Evolutionary conservation across 139 green algal species (phyloP).

Genomic region (Gonium pectorale): DNA sequence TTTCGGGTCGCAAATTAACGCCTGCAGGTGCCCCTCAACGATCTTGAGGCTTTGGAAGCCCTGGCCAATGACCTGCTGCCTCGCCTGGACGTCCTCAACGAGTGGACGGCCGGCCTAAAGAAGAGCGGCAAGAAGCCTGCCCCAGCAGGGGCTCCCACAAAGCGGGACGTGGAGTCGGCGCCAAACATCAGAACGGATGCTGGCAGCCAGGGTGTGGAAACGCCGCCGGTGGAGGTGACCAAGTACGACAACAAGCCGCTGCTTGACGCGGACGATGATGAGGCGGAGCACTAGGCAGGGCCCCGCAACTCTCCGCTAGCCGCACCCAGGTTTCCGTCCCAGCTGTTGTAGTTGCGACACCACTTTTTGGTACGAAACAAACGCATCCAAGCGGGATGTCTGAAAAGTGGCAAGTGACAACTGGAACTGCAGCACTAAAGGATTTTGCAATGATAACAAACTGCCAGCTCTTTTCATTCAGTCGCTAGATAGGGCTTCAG

Average conservation of each 20-base stretch:
- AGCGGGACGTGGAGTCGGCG: background rate
- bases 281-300: too few relatives aligned
- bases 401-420: too few relatives aligned
- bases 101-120: background rate
- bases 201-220: background rate
- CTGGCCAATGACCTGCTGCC: background rate
- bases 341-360: too few relatives aligned
- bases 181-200: background rate
- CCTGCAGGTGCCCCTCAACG: background rate
- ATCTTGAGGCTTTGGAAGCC: background rate
- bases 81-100: background rate
- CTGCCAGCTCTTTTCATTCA: too few relatives aligned
- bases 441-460: too few relatives aligned
- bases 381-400: too few relatives aligned
- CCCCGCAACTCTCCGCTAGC: too few relatives aligned
- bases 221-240: conserved; percentile 1
- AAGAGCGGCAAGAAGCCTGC: background rate
- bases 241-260: conserved; percentile 4
- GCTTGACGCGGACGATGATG: background rate
- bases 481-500: too few relatives aligned
- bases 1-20: background rate
- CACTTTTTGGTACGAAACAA: too few relatives aligned
- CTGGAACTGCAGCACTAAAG: too few relatives aligned
- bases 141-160: background rate
- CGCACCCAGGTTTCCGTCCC: too few relatives aligned